Conservation (phyloP, 164 flowering plant genomes). For the Magnolia changhungtana region DNA sequence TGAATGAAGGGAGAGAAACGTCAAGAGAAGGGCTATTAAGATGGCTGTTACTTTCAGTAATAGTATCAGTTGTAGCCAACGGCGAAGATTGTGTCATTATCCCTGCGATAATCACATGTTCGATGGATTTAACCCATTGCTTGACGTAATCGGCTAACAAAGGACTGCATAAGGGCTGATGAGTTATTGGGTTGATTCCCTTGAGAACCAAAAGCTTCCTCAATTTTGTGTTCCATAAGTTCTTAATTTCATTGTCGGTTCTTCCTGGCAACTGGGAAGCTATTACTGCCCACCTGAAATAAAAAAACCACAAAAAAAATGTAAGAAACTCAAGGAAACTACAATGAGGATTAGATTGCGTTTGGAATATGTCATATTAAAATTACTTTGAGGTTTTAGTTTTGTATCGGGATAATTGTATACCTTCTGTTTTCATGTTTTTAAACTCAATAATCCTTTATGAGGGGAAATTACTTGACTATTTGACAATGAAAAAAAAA, state of each 20-base stretch:
- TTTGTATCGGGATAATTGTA: too few relatives aligned
- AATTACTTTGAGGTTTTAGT: too few relatives aligned
- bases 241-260: conserved; percentile 29
- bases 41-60: neutral
- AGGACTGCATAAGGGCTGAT: conserved; percentile 15
- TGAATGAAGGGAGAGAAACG: conserved; percentile 1
- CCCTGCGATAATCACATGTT: conserved; percentile 5
- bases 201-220: conserved; percentile 27
- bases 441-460: too few relatives aligned
- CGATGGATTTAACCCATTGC: conserved; percentile 15
- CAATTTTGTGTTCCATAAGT: conserved; percentile 35
- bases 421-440: too few relatives aligned
- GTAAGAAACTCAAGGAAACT: too few relatives aligned
- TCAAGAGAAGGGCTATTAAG: neutral
- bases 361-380: too few relatives aligned
- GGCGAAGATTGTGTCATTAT: conserved; percentile 6
- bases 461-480: too few relatives aligned
- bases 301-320: neutral
- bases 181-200: conserved; percentile 33
- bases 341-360: too few relatives aligned
- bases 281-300: conserved; percentile 34
- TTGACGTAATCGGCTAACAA: conserved; percentile 12
- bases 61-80: neutral
- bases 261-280: conserved; percentile 34
- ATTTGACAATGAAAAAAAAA: too few relatives aligned